These are phyloP conservation scores for Rhizoctonia solani DNA, from an alignment of 1,284 basidiomycete genomes.

Conservation along the genomic window DNA sequence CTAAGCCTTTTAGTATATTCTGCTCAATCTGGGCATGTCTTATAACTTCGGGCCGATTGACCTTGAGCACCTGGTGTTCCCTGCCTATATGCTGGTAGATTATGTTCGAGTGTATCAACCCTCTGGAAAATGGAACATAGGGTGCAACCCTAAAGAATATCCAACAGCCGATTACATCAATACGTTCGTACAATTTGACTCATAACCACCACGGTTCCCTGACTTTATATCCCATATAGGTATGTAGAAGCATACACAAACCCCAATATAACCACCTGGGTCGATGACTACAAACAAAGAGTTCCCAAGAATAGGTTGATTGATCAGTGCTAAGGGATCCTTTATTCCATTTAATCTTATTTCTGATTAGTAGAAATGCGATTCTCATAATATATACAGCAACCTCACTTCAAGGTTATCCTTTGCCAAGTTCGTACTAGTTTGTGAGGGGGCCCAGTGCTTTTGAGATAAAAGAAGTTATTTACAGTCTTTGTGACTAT, in stretches of 20 bases:
- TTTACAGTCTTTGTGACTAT: no score
- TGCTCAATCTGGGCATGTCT: slow-evolving; percentile 83
- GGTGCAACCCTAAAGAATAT: slow-evolving; percentile 79
- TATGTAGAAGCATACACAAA: slow-evolving; percentile 49
- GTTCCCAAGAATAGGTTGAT: slow-evolving; percentile 50
- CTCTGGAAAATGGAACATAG: slow-evolving; percentile 67
- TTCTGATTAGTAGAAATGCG: no score
- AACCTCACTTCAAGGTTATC: no score
- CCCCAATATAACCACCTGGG: slow-evolving; percentile 53
- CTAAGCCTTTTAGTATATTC: slow-evolving; percentile 60
- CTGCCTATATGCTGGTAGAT: slow-evolving; percentile 67
- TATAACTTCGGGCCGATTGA: slow-evolving; percentile 75
- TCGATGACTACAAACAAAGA: slow-evolving; percentile 53
- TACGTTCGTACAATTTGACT: slow-evolving; percentile 52
- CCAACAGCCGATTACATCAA: slow-evolving; percentile 81
- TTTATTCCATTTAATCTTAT: no score
- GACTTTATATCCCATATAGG: slow-evolving; percentile 39
- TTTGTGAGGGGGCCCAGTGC: no score
- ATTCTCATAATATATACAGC: no score
- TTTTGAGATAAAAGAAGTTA: no score
- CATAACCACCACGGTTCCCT: not conserved
- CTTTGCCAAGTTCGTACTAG: no score
- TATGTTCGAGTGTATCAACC: slow-evolving; percentile 86
- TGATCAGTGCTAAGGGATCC: slow-evolving; percentile 29
- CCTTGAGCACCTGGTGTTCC: slow-evolving; percentile 55